A percentile compares a stretch with the other conserved stretches of the same genome.
phyloP scores from a whole-genome alignment of 2,329 filamentous ascomycete species.

The Paramyrothecium sp. region DNA sequence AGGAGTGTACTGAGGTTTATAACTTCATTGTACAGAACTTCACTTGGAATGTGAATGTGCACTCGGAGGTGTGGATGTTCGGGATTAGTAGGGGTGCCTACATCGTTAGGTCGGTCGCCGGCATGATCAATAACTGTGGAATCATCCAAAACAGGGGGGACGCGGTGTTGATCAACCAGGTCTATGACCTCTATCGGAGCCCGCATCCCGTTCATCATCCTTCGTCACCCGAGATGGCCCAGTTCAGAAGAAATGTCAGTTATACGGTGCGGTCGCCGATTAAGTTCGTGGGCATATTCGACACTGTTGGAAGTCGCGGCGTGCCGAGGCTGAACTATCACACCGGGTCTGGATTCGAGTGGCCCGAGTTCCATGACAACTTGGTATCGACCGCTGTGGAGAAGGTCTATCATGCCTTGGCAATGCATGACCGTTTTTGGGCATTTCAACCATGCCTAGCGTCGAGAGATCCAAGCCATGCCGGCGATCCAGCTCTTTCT shows the following conservation, averaged over 20 bases:
- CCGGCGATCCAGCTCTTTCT: background rate
- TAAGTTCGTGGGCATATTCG: slow-evolving; percentile 19
- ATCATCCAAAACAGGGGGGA: slow-evolving; percentile 14
- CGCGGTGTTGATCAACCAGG: slow-evolving; percentile 11
- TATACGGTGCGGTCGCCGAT: slow-evolving; percentile 14
- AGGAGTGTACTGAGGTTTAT: slow-evolving; percentile 12
- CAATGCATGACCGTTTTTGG: slow-evolving; percentile 16
- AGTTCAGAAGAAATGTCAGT: slow-evolving; percentile 11
- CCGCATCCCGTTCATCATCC: slow-evolving; percentile 12
- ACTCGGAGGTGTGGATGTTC: slow-evolving; percentile 22
- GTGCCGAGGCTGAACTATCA: slow-evolving; percentile 14
- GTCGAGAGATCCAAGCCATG: slow-evolving; percentile 2
- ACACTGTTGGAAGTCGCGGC: slow-evolving; percentile 18
- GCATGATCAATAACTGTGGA: slow-evolving; percentile 27
- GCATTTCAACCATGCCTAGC: slow-evolving; percentile 16
- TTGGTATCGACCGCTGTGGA: slow-evolving; percentile 20
- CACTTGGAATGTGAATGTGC: slow-evolving; percentile 7
- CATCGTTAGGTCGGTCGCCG: slow-evolving; percentile 18
- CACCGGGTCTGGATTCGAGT: slow-evolving; percentile 16
- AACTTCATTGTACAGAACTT: slow-evolving; percentile 16
- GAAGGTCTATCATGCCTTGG: slow-evolving; percentile 18
- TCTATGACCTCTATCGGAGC: slow-evolving; percentile 19
- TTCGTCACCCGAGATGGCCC: slow-evolving; percentile 9
- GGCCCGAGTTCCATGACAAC: slow-evolving; percentile 21
- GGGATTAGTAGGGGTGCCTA: slow-evolving; percentile 23